These are phyloP conservation scores for Hamamelis virginiana DNA, from an alignment of 164 flowering plant species.

Conservation along the genomic window DNA sequence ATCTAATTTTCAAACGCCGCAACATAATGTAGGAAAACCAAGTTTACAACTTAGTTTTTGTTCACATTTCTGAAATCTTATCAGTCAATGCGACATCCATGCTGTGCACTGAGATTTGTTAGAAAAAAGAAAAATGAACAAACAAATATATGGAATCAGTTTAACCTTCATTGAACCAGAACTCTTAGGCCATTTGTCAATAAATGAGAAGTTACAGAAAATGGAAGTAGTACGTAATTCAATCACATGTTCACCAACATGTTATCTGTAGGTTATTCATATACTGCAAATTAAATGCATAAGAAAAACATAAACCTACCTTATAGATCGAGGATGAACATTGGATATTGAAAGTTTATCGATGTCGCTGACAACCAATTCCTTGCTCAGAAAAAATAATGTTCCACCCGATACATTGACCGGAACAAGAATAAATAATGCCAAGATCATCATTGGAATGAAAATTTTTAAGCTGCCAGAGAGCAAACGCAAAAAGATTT, in stretches of 20 bases:
- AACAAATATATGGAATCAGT: not conserved
- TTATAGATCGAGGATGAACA: constrained; percentile 64
- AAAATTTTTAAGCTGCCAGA: constrained; percentile 81
- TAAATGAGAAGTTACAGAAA: not conserved
- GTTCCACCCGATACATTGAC: constrained; percentile 79
- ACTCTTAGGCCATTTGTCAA: not conserved
- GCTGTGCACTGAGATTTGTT: not conserved
- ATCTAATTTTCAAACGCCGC: too few relatives aligned
- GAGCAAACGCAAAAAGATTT: not conserved
- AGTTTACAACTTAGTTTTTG: too few relatives aligned
- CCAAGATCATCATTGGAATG: constrained; percentile 65
- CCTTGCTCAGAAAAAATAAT: constrained; percentile 57
- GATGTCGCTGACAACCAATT: constrained; percentile 72
- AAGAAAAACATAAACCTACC: constrained; percentile 41
- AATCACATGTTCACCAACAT: not conserved
- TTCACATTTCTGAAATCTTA: too few relatives aligned
- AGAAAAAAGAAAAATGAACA: not conserved
- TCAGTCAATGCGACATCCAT: too few relatives aligned
- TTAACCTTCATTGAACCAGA: not conserved
- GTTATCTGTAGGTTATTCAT: not conserved
- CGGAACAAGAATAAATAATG: constrained; percentile 80
- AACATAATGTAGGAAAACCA: too few relatives aligned
- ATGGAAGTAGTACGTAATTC: not conserved
- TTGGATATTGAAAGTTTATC: constrained; percentile 98
- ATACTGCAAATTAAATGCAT: not conserved